These are phyloP conservation scores for Ganoderma boninense DNA, from an alignment of 1,284 basidiomycete genomes.

Conservation along the genomic window DNA sequence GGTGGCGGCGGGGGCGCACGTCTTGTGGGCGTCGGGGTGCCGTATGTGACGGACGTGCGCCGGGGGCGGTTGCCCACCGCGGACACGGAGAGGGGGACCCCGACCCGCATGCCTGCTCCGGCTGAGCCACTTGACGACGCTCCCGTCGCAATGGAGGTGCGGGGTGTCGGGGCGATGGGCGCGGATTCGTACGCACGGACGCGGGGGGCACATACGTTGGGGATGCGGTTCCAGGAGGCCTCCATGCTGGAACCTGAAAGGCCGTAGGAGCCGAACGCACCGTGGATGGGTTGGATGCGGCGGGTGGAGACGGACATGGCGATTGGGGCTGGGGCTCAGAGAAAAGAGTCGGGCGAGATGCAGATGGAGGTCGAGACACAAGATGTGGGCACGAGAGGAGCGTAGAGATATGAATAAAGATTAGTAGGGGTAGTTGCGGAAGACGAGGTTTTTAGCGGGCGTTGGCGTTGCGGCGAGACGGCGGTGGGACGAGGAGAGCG, in stretches of 20 bases:
- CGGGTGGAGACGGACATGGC: slow-evolving; percentile 40
- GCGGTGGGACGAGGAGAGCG: slow-evolving; percentile 1
- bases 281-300: slow-evolving; percentile 41
- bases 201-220: slow-evolving; percentile 37
- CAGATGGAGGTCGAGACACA: not conserved
- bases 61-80: slow-evolving; percentile 25
- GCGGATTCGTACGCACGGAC: slow-evolving; percentile 19
- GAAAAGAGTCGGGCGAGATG: not conserved
- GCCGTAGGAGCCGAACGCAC: slow-evolving; percentile 35
- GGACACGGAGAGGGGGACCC: slow-evolving; percentile 11
- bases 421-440: slow-evolving; percentile 6
- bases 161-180: slow-evolving; percentile 21
- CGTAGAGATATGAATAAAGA: slow-evolving; percentile 17
- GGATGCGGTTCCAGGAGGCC: slow-evolving; percentile 38
- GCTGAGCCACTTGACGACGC: slow-evolving; percentile 14
- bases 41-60: slow-evolving; percentile 25
- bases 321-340: not conserved
- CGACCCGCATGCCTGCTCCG: slow-evolving; percentile 4
- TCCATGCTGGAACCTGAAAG: slow-evolving; percentile 28
- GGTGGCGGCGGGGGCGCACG: slow-evolving; percentile 36
- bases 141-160: slow-evolving; percentile 26
- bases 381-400: not conserved
- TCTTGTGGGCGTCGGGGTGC: slow-evolving; percentile 27
- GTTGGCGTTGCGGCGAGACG: not conserved
- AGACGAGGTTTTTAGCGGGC: not conserved